These are phyloP conservation scores for Effrenium voratum DNA, from an alignment of 73 alveolate genomes.

Conservation along the genomic window DNA sequence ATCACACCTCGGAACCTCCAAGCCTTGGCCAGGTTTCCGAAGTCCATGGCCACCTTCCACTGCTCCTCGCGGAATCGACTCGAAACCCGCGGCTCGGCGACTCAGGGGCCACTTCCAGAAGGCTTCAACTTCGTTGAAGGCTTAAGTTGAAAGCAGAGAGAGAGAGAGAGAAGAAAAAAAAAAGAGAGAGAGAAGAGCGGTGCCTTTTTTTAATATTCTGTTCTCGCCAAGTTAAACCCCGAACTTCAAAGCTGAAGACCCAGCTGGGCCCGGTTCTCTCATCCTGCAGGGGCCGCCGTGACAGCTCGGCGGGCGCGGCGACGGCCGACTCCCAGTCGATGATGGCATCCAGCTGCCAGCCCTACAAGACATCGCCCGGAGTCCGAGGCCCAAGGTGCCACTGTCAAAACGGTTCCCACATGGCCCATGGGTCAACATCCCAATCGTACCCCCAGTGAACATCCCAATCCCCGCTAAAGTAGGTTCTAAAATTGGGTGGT, in stretches of 20 bases:
- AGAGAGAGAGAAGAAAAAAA: not conserved
- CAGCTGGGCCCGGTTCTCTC: no score
- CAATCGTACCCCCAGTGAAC: no score
- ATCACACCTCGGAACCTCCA: no score
- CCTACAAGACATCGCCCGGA: not conserved
- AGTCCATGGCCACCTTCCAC: slow-evolving; percentile 57
- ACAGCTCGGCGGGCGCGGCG: slow-evolving; percentile 42
- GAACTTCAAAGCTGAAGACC: no score
- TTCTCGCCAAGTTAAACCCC: no score
- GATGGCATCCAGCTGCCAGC: slow-evolving; percentile 70
- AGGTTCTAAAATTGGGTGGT: no score
- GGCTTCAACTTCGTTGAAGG: not conserved
- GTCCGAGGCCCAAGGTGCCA: no score
- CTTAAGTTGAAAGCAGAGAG: not conserved
- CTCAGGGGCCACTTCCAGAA: not conserved
- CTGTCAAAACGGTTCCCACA: no score
- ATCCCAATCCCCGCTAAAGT: no score
- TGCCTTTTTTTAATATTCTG: no score
- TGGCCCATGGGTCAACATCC: no score
- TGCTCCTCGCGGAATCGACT: slow-evolving; percentile 6
- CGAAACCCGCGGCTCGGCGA: not conserved
- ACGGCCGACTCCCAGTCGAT: slow-evolving; percentile 86
- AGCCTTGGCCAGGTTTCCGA: slow-evolving; percentile 72
- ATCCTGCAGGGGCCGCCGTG: slow-evolving; percentile 48
- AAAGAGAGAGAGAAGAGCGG: no score